Base-by-base conservation (phyloP, 2,329 filamentous ascomycete genomes). In the Phyllosticta citrichinensis region DNA sequence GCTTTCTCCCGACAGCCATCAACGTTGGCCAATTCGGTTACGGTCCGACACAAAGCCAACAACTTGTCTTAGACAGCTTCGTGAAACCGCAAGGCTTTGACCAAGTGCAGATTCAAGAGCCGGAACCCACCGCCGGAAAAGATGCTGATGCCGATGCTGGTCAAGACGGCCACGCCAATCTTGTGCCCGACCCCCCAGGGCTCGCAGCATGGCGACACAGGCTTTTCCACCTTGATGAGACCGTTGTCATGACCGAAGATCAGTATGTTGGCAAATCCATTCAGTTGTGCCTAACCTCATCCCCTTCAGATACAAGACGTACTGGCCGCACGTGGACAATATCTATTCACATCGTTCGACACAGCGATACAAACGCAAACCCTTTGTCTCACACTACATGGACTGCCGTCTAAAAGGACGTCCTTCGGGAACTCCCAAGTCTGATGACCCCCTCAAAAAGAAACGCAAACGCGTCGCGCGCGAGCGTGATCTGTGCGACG, bases 361-460 rank as follows among this genome's bases (percentile, higher is more conserved):
- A 2, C 89, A 92, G 70, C 81, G 81, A 59, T 91, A 91, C 73
- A 92, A 92, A 76, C 86, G 87, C 68, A 90, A 89, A 67, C 86
- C 87, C n/a, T 89, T 92, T 66, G 80, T 91, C 60, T 90, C 87
- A 1, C 88, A 91, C 73, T 93, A 92, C 73, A 92, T 87, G 86
- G 89, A 92, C 74, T 93, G 89, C 68, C 83, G 89, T 35, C 81
- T 92, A 68, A 92, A 92, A 74, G 89, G 89, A 24, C 81, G 89
- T 0, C 88, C 88, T 0, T 85, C 88, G 0, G 89, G 89, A 30
- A 92, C 88, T 3, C 86, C 87, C 62, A 91, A 92, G 71, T 89
- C 87, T 0, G 84, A 88, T 55, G 88, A 92, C 67, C 88, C 89
- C 0, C 86, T 84, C 70, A 91, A 91, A 77, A 91, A 90, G 79